Evolutionary conservation across 495 filamentous ascomycete genomes (phyloP), one percentile per base, ranked within the genome.

Genomic region (Penicillium salamii): DNA sequence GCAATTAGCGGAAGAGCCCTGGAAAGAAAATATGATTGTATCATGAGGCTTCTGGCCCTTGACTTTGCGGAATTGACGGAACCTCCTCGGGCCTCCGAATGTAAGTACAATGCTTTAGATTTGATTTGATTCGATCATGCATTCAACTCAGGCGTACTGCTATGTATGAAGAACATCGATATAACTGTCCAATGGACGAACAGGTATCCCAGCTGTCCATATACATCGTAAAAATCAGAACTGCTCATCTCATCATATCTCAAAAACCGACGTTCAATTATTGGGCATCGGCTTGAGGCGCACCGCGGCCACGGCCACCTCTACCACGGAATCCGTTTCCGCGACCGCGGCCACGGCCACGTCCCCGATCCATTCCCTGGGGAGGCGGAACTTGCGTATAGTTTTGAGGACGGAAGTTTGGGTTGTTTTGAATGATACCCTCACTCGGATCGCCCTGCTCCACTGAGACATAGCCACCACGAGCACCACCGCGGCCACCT

Each of bases 361-460:
- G 67, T n/a, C 83, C 67, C 18, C 69, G 66, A 52, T 91, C 80
- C 26, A 93, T 55, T 29, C 53, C 79, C 21, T 87, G 66, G 0
- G 92, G 92, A 5, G 93, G 93, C 3, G 93, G 90, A 7, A 92
- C 88, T 42, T 81, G 81, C 28, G 76, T 74, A 58, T 93, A 95
- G 46, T 68, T 74, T 55, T 82, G 76, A 20, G 80, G 79, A 20
- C 70, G 71, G 66, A 82, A 83, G 44, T 74, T 66, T 3, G 76
- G 69, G 56, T 82, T 80, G 51, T 77, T 71, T 46, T 70, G 49
- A 28, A 79, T 56, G 7, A 83, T 62, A 11, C 78, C 79, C 21
- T 58, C 71, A 2, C 72, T 68, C 2, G 80, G 69, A 47, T 79
- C 70, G 20, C 58, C 57, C 44, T 70, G 72, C 46, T 85, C 80